Percentiles rank a stretch among this genome's conserved stretches.
Conservation (phyloP, 1,284 basidiomycete species). For the Wallemia mellicola region DNA sequence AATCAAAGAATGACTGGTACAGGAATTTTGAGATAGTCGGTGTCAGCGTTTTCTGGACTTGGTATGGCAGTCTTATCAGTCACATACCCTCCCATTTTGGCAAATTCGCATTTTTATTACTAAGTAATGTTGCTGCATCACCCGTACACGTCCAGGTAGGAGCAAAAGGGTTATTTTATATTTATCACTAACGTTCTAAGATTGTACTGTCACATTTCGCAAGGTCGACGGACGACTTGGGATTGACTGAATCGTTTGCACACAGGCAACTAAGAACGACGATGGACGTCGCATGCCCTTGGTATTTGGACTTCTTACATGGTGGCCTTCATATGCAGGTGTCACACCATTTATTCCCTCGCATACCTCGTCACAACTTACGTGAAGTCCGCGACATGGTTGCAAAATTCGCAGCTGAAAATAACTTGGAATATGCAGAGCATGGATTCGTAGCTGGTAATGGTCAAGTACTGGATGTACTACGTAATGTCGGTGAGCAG, state of each 20-base stretch:
- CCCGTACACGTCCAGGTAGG: slow-evolving; percentile 50
- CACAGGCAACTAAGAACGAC: slow-evolving; percentile 85
- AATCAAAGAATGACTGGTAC: slow-evolving; percentile 15
- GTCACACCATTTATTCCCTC: slow-evolving; percentile 86
- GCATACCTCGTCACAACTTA: slow-evolving; percentile 78
- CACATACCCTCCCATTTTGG: slow-evolving; percentile 36
- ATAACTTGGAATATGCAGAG: slow-evolving; percentile 59
- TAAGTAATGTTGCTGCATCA: slow-evolving; percentile 49
- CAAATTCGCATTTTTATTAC: slow-evolving; percentile 34
- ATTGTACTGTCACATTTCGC: slow-evolving; percentile 95
- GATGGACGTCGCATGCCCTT: slow-evolving; percentile 68
- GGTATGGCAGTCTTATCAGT: slow-evolving; percentile 33
- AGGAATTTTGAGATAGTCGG: slow-evolving; percentile 31
- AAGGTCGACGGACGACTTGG: slow-evolving; percentile 74
- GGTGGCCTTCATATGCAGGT: slow-evolving; percentile 85
- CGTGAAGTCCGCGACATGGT: slow-evolving; percentile 48
- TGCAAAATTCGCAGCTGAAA: slow-evolving; percentile 54
- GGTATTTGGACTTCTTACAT: slow-evolving; percentile 59
- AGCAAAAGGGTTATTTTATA: neutral
- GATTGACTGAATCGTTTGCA: slow-evolving; percentile 66
- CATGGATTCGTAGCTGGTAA: slow-evolving; percentile 70
- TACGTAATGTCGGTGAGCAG: slow-evolving; percentile 53
- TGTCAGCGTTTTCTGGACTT: slow-evolving; percentile 43
- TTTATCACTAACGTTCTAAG: slow-evolving; percentile 18
- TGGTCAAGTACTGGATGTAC: slow-evolving; percentile 37